Evolutionary conservation across 75 land plant genomes (phyloP), one percentile per base, ranked within the genome.

Genomic region (Pinus taeda): DNA sequence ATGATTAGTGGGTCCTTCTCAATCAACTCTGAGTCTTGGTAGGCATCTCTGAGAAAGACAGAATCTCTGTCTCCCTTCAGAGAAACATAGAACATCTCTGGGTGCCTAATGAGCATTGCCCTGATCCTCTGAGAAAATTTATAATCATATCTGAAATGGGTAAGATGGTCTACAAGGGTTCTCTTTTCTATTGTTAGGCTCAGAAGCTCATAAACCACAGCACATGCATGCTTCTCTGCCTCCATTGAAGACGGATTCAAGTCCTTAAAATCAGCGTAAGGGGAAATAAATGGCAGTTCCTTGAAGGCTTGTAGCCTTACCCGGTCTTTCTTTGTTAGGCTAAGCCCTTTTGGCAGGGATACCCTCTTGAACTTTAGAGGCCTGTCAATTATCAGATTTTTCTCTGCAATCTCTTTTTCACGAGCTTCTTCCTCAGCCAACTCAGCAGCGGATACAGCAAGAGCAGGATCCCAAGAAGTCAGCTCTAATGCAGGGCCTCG

Each of bases 21-120:
- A 49, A 90, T 79, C 81, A 97, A 83, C 56, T 92, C 90, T 29
- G 98, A 87, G 77, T 86, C 90, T 15, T 82, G 79, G 76, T 97
- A 97, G 15, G 98, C 98, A 77, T 97, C 98, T 53, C 95, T 81
- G 1, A 97, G 84, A 66, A 97, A 97, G 63, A 97, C 98, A 21
- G 95, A 95, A 69, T 97, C 99, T 71, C 99, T 83, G 37, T 77
- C 83, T 49, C 99, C 99, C 79, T 97, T 97, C 79, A 95, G 70
- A 15, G 99, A 97, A 13, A 97, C 92, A 81, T 97, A 97, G 60
- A 97, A 97, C 85, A 91, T 83, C 57, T 97, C 99, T 3, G 99
- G 99, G 65, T 97, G 99, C 82, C 99, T 80, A 74, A 97, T 95
- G 36, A 97, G 83, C 98, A 95, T 86, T 61, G 88, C 89, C 57